Evolutionary conservation across 495 filamentous ascomycete species (phyloP).

Genomic region (Arthonia radiata): DNA sequence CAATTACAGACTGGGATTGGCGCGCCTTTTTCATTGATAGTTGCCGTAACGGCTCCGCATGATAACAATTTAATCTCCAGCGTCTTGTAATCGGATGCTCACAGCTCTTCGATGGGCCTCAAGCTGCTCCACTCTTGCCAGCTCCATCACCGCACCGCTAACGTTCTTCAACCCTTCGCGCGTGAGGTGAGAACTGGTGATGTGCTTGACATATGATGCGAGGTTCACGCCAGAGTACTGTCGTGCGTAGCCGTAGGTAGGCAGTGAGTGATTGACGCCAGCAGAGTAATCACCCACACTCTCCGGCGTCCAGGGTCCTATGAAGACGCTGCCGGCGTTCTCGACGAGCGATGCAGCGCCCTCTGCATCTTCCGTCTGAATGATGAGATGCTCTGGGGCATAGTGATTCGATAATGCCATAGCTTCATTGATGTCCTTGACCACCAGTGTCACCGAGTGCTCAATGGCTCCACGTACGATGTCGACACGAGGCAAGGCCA

Average conservation of each 20-base stretch:
- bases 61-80: too few species aligned
- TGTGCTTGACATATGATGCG: conserved; percentile 84
- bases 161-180: conserved; percentile 63
- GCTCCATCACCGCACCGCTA: conserved; percentile 69
- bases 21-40: too few species aligned
- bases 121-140: conserved; percentile 81
- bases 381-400: conserved; percentile 91
- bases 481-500: conserved; percentile 63
- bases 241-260: conserved; percentile 91
- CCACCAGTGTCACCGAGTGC: conserved; percentile 76
- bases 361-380: conserved; percentile 58
- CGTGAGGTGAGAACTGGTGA: conserved; percentile 77
- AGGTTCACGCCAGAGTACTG: conserved; percentile 97
- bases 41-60: too few species aligned
- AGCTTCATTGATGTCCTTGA: conserved; percentile 55
- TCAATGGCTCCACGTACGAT: conserved; percentile 80
- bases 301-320: conserved; percentile 89
- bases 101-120: conserved; percentile 88
- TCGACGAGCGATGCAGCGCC: conserved; percentile 50
- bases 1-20: too few species aligned
- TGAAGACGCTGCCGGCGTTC: conserved; percentile 88
- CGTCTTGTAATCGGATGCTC: conserved; percentile 60
- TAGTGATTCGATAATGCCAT: conserved; percentile 78
- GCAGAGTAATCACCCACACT: conserved; percentile 94
- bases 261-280: conserved; percentile 87